Evolutionary conservation across 1,139 yeast species (phyloP), one percentile per base, ranked within the genome.

Genomic region (Martiniozyma asiatica): DNA sequence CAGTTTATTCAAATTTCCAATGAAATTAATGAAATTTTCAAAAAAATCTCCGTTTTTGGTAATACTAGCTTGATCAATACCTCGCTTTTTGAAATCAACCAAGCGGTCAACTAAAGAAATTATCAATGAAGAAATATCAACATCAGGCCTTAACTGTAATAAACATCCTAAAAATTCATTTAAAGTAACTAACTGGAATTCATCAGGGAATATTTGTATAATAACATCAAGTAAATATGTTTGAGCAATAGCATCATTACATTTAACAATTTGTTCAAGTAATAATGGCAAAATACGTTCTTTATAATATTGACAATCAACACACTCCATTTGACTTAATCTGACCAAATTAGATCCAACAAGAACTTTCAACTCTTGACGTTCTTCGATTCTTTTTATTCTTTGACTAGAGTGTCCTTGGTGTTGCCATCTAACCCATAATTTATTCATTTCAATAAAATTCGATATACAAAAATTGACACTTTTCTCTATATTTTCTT

Each of bases 361-460:
- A 34, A 92, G 65, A 35, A 89, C 84, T 55, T 82, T 89, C 41
- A 89, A 65, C 54, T 92, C 96, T 45, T 76, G 76, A 12, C 98
- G 66, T 55, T 92, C 98, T 37, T 65, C 67, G 19, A 67, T 70
- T 32, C 97, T 65, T 50, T 77, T 68, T 29, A 67, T 74, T 26
- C 87, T 67, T 45, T 89, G 95, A 21, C 82, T 68, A 2, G 92
- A 72, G 41, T 85, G 95, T 1, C 98, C 98, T 53, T 85, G 95
- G 50, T 87, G 95, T 56, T 89, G 97, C 39, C 85, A 62, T 33
- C 98, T 66, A 2, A 92, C 97, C 98, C 98, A 89, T 29, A 89
- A 62, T 53, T 92, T 89, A 58, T 92, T 89, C 98, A 89, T 89
- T 51, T 89, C 98, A 37, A 87, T 76, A 53, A 89, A 92, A 51